Base-by-base conservation (phyloP, 2,329 filamentous ascomycete genomes). In the Ophiostoma himal-ulmi region DNA sequence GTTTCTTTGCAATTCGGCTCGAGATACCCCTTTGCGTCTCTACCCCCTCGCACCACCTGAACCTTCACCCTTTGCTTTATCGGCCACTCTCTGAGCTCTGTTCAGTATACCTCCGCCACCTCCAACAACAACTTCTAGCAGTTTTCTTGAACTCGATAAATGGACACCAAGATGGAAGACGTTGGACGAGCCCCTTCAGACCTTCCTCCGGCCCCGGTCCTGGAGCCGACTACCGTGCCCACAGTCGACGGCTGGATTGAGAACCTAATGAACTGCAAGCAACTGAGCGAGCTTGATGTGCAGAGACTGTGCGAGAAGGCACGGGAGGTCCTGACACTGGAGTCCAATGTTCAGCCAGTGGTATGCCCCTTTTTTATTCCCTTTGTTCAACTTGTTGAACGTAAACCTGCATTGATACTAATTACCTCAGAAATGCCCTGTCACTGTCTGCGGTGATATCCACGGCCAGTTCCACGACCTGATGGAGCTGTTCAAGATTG, bases 151-250 rank as follows among this genome's bases (percentile, higher is more conserved):
- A n/a, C 30, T 54, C 41, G n/a, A 22, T 34, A 22, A 75, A 97
- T 97, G 93, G 94, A 99, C 82, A 96, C 93, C 78, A 97, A 96
- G 82, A 99, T 99, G 95, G 94, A 97, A 84, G 95, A 99, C 80
- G 93, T 96, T 76, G 91, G 91, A 78, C 92, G 94, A 82, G 89
- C 91, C 77, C 91, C 93, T 75, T 87, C 92, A 79, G 91, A 91
- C 78, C 82, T 97, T 76, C 88, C 91, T 72, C 88, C 93, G 68
- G 84, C 88, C 70, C 86, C 88, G 77, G 78, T 81, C 72, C 77
- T 81, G 44, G 95, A 98, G 83, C 91, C 94, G 70, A 89, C 94
- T 73, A 92, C 93, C 76, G 95, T 97, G 83, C 89, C 91, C 73
- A 97, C 93, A 72, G 86, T 99, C 74, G 95, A 99, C 80, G 93